Evolutionary conservation across 164 flowering plant species (phyloP), one percentile per base, ranked within the genome.

Genomic region (Saururus chinensis): DNA sequence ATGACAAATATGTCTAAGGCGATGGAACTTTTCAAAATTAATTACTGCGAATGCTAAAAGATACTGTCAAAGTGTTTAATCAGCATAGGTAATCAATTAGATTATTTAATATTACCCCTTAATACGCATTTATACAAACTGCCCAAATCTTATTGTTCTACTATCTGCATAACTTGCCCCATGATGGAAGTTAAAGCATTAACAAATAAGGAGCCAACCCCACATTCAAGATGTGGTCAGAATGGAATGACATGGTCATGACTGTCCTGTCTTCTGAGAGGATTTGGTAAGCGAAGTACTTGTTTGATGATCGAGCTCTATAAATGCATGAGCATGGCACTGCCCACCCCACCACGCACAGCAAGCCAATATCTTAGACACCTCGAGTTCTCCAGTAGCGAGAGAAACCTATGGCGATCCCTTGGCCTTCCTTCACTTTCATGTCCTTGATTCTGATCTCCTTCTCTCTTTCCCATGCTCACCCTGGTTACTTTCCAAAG

Each of bases 401-500:
- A 17, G 7, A 22, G 26, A 54, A 42, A n/a, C n/a, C 17, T 37
- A 57, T 49, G 61, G 60, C 61, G 21, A 26, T 26, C 21, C 12
- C 45, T 20, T 56, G 25, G 26, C 16, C 55, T 64, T 64, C 41
- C 49, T 64, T 49, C 30, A 59, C 16, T 51, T 37, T 53, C 68
- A 40, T 66, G 57, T 20, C 40, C 63, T 14, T 66, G 57, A 55
- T 69, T 66, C 41, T 76, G 17, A 64, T 81, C 16, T 74, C 77
- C 60, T 57, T 75, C 65, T 58, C 81, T 4, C 66, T 75, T 64
- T 73, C 77, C 64, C 48, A 51, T 8, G 90, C 86, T 60, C 77
- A 76, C 75, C 89, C 93, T 9, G 81, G 78, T 57, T 35, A 41
- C 48, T 57, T 57, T 54, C 74, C 66, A 60, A 76, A 74, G 49